phyloP scores from a whole-genome alignment of 176 grass and related monocot species.

The Oropetium thomaeum region DNA sequence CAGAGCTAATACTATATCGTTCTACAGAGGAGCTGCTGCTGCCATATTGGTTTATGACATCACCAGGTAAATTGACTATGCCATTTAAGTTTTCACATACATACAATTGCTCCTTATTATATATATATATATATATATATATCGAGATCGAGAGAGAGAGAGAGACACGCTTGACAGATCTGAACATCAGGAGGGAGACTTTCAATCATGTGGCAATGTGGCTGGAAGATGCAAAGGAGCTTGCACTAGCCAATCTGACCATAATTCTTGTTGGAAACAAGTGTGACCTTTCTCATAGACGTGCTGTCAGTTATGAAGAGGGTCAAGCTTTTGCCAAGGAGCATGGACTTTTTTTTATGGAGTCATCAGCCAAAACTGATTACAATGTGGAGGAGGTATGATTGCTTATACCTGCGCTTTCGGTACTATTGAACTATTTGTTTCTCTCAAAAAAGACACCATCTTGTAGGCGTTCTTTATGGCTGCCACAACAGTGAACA shows the following conservation, averaged over 20 bases:
- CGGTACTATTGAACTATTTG: too few relatives aligned
- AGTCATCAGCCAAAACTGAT: slow-evolving; percentile 38
- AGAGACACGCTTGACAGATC: too few relatives aligned
- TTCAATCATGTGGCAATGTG: slow-evolving; percentile 42
- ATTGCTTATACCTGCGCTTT: not conserved
- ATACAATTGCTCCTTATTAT: not conserved
- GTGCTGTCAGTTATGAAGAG: slow-evolving; percentile 31
- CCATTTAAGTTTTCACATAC: not conserved
- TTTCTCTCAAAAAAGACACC: not conserved
- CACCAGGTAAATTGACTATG: not conserved
- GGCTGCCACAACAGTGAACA: slow-evolving; percentile 22
- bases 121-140: too few relatives aligned
- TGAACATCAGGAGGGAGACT: slow-evolving; percentile 37
- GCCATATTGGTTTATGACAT: slow-evolving; percentile 27
- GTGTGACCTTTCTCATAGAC: slow-evolving; percentile 28
- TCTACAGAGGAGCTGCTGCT: slow-evolving; percentile 38
- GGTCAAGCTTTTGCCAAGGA: slow-evolving; percentile 39
- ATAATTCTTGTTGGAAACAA: slow-evolving; percentile 42
- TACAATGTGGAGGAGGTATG: slow-evolving; percentile 46
- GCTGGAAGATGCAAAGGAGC: slow-evolving; percentile 42
- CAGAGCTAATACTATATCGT: slow-evolving; percentile 25
- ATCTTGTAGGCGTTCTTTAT: slow-evolving; percentile 25
- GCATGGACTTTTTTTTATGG: slow-evolving; percentile 38
- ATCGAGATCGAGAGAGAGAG: too few relatives aligned
- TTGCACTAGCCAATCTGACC: slow-evolving; percentile 29